Evolutionary conservation across 2,329 filamentous ascomycete genomes (phyloP).

Genomic region (Hypoxylon sp.): DNA sequence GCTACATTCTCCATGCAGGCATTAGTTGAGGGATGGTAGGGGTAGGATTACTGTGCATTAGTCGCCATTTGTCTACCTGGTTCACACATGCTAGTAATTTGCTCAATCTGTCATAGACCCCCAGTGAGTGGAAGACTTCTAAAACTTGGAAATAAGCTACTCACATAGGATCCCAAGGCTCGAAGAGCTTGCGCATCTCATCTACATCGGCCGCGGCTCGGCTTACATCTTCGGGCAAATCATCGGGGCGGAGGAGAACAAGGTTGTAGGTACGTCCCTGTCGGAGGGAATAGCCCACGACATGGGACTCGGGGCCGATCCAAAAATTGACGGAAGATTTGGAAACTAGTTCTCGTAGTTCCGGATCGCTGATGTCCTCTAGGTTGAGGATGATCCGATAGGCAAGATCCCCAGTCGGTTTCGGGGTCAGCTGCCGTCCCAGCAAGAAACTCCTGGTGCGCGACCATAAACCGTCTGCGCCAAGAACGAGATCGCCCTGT

Average conservation of each 20-base stretch:
- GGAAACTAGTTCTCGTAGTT: conserved; percentile 61
- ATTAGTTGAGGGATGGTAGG: background rate
- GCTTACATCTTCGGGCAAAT: conserved; percentile 55
- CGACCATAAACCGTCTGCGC: conserved; percentile 65
- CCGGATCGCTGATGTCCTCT: conserved; percentile 63
- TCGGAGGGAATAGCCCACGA: conserved; percentile 63
- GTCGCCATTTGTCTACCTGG: conserved; percentile 45
- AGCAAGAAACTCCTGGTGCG: conserved; percentile 62
- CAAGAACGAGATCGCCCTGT: conserved; percentile 62
- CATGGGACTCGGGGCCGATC: conserved; percentile 67
- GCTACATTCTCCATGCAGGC: background rate
- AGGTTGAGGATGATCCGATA: conserved; percentile 67
- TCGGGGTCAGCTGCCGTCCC: conserved; percentile 60
- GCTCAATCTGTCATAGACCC: conserved; percentile 22
- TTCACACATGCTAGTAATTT: conserved; percentile 43
- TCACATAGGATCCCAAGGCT: conserved; percentile 46
- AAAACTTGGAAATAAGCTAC: background rate
- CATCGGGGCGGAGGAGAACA: conserved; percentile 63
- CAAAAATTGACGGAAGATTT: conserved; percentile 68
- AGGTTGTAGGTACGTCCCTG: conserved; percentile 63
- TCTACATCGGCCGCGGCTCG: conserved; percentile 42
- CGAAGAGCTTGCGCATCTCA: conserved; percentile 47
- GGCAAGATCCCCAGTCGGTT: conserved; percentile 69
- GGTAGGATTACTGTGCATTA: conserved; percentile 44
- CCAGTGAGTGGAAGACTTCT: background rate